These are phyloP conservation scores for Boletus speciosus DNA, from an alignment of 768 basidiomycete genomes.

Conservation along the genomic window DNA sequence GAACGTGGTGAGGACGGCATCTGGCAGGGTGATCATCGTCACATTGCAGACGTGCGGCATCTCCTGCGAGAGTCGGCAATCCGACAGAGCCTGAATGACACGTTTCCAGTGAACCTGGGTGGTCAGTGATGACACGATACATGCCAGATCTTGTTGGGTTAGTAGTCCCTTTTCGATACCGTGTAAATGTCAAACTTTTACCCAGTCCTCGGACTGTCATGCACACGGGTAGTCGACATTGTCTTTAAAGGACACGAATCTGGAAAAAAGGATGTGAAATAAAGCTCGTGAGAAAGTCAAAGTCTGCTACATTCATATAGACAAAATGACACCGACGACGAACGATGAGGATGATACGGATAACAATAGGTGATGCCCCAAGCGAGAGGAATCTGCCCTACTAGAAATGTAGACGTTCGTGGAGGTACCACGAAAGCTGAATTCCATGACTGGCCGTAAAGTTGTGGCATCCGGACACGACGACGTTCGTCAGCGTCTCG, in stretches of 20 bases:
- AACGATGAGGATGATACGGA: constrained; percentile 1
- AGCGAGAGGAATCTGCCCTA: constrained; percentile 4
- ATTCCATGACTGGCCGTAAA: constrained; percentile 19
- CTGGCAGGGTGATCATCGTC: constrained; percentile 35
- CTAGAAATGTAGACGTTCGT: constrained; percentile 25
- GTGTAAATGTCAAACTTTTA: neutral
- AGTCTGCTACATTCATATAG: neutral
- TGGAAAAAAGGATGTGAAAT: neutral
- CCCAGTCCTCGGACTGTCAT: neutral
- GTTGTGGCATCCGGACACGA: constrained; percentile 23
- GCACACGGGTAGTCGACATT: neutral
- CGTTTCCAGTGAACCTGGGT: constrained; percentile 18
- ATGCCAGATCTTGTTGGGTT: neutral
- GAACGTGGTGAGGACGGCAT: constrained; percentile 33
- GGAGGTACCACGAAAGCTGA: constrained; percentile 26
- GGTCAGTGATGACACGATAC: neutral
- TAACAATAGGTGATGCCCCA: constrained; percentile 3
- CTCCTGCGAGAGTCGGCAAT: constrained; percentile 38
- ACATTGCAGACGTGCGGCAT: constrained; percentile 36
- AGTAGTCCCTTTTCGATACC: neutral
- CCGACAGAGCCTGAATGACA: constrained; percentile 33
- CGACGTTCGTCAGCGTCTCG: constrained; percentile 25
- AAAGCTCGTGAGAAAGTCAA: neutral
- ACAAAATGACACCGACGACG: neutral
- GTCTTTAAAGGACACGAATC: neutral